Evolutionary conservation across 768 basidiomycete genomes (phyloP).

Genomic region (Leccinum obscurum): DNA sequence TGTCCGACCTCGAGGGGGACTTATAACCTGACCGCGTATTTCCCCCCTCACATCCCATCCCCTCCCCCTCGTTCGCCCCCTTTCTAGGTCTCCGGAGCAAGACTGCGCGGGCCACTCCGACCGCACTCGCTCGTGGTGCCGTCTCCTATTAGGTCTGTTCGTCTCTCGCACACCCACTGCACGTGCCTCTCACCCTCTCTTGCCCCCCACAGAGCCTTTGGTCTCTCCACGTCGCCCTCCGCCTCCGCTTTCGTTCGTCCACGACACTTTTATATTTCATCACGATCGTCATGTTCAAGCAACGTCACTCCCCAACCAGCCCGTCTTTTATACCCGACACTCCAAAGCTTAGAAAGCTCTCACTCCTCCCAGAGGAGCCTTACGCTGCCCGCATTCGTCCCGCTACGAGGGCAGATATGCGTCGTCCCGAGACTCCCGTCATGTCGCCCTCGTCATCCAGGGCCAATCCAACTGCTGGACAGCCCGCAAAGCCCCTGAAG

Average conservation of each 20-base stretch:
- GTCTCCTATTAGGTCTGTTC: constrained; percentile 17
- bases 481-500: constrained; percentile 25
- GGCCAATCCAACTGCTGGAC: constrained; percentile 23
- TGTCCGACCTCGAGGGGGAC: constrained; percentile 28
- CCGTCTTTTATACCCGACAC: constrained; percentile 21
- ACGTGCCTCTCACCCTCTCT: not conserved
- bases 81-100: constrained; percentile 18
- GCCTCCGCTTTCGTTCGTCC: constrained; percentile 16
- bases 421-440: constrained; percentile 23
- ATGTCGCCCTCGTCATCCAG: constrained; percentile 17
- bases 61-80: constrained; percentile 15
- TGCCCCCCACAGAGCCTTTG: constrained; percentile 4
- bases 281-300: constrained; percentile 32
- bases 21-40: constrained; percentile 17
- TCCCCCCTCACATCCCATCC: not conserved
- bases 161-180: not conserved
- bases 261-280: constrained; percentile 19
- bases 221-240: not conserved
- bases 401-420: constrained; percentile 15
- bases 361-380: constrained; percentile 22
- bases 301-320: constrained; percentile 16
- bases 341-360: constrained; percentile 18
- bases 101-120: constrained; percentile 25
- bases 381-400: constrained; percentile 13
- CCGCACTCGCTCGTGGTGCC: constrained; percentile 18